A percentile compares a stretch with the other conserved stretches of the same genome.
Evolutionary conservation across 1,139 yeast genomes (phyloP).

Genomic region (Wickerhamomyces sp.): DNA sequence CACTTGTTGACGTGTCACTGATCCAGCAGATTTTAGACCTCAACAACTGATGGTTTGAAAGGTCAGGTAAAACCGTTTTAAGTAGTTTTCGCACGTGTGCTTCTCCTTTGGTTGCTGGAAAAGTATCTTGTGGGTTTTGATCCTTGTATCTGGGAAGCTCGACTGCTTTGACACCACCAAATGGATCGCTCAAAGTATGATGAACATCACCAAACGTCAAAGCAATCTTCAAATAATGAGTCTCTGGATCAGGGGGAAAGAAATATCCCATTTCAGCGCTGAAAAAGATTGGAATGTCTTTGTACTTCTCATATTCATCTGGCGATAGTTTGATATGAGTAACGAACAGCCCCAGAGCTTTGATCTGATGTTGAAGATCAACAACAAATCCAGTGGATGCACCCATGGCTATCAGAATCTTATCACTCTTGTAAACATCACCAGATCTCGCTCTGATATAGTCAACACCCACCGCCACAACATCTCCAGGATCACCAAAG

Average conservation of each 20-base stretch:
- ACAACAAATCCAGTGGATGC: constrained; percentile 32
- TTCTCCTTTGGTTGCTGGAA: constrained; percentile 30
- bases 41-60: constrained; percentile 20
- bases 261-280: constrained; percentile 44
- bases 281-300: constrained; percentile 37
- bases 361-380: constrained; percentile 30
- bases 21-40: constrained; percentile 36
- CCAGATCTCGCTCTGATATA: constrained; percentile 6
- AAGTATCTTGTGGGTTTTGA: constrained; percentile 30
- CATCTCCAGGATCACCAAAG: constrained; percentile 30
- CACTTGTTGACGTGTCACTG: constrained; percentile 38
- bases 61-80: constrained; percentile 25
- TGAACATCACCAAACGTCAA: constrained; percentile 34
- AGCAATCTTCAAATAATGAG: constrained; percentile 34
- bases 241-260: constrained; percentile 40
- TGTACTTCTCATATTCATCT: constrained; percentile 30
- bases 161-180: constrained; percentile 14
- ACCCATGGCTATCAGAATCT: constrained; percentile 33
- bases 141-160: constrained; percentile 36
- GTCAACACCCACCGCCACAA: constrained; percentile 19
- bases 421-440: constrained; percentile 22
- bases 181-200: constrained; percentile 25
- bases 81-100: constrained; percentile 23
- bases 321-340: constrained; percentile 35
- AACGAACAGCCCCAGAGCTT: constrained; percentile 36